Evolutionary conservation across 352 stramenopile genomes (phyloP).

Genomic region (Plasmopara muralis): DNA sequence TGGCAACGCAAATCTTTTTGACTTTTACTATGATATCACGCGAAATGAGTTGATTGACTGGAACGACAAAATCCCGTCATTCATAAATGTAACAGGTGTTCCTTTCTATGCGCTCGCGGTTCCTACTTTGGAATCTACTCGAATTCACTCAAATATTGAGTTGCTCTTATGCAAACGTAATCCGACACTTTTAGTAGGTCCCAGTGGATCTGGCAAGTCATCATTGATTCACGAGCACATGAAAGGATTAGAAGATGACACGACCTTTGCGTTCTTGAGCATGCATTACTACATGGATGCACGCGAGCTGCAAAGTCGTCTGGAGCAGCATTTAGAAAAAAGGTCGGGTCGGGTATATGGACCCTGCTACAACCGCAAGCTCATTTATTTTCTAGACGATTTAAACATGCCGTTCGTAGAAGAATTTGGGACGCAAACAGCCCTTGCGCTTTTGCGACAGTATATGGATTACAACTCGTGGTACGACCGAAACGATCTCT

Average conservation of each 20-base stretch:
- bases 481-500: slow-evolving; percentile 86
- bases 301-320: slow-evolving; percentile 56
- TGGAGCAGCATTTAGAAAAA: slow-evolving; percentile 85
- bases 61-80: slow-evolving; percentile 52
- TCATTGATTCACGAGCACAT: slow-evolving; percentile 71
- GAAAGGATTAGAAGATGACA: slow-evolving; percentile 54
- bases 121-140: slow-evolving; percentile 70
- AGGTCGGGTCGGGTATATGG: slow-evolving; percentile 80
- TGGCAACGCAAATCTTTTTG: slow-evolving; percentile 50
- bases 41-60: slow-evolving; percentile 75
- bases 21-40: slow-evolving; percentile 67
- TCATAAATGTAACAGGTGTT: slow-evolving; percentile 28
- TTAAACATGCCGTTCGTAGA: slow-evolving; percentile 87
- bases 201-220: slow-evolving; percentile 82
- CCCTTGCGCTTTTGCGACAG: slow-evolving; percentile 83
- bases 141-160: slow-evolving; percentile 56
- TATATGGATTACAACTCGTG: slow-evolving; percentile 89
- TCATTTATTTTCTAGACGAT: slow-evolving; percentile 89
- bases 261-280: slow-evolving; percentile 47
- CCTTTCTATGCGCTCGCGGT: slow-evolving; percentile 64
- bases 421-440: slow-evolving; percentile 86
- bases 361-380: slow-evolving; percentile 62
- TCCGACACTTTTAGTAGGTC: slow-evolving; percentile 76
- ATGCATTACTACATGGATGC: slow-evolving; percentile 89
- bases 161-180: slow-evolving; percentile 38